A percentile compares a stretch with the other conserved stretches of the same genome.
Conservation (phyloP, 163 green algal species). For the Chlamydomonas reinhardtii region DNA sequence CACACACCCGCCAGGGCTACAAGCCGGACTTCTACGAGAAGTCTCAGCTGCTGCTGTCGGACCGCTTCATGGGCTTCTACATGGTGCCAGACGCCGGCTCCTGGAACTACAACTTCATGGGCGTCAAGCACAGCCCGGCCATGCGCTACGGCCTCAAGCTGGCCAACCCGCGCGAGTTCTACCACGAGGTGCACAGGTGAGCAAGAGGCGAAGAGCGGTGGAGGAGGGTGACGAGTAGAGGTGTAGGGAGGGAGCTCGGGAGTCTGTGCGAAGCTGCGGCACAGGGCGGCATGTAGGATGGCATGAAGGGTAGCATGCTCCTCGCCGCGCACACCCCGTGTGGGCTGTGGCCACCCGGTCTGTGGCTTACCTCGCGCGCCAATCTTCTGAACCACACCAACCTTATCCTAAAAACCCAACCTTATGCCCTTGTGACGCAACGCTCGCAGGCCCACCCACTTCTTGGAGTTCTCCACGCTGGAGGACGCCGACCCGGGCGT, state of each 20-base stretch:
- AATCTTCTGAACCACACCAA: no score
- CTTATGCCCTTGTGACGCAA: no score
- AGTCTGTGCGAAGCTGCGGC: no score
- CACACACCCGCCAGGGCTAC: conserved; percentile 79
- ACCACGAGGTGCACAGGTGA: conserved; percentile 82
- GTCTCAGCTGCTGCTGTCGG: conserved; percentile 93
- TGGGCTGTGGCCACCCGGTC: no score
- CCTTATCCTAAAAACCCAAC: no score
- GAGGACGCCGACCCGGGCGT: conserved; percentile 78
- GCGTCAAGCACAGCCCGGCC: conserved; percentile 86
- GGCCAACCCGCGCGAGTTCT: conserved; percentile 96
- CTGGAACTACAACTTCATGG: conserved; percentile 99
- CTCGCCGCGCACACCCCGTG: no score
- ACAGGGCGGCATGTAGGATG: no score
- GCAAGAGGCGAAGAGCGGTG: not conserved
- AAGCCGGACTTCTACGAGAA: conserved; percentile 96
- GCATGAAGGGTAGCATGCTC: no score
- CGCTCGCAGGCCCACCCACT: conserved; percentile 93
- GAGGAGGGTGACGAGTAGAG: not conserved
- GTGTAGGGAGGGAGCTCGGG: not conserved
- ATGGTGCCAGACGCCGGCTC: conserved; percentile 92
- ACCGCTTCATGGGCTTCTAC: conserved; percentile 99
- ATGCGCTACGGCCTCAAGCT: conserved; percentile 93
- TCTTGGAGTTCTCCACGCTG: conserved; percentile 95
- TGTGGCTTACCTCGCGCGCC: no score